Evolutionary conservation across 1,139 yeast species (phyloP).

Genomic region (Petasospora fabianii): DNA sequence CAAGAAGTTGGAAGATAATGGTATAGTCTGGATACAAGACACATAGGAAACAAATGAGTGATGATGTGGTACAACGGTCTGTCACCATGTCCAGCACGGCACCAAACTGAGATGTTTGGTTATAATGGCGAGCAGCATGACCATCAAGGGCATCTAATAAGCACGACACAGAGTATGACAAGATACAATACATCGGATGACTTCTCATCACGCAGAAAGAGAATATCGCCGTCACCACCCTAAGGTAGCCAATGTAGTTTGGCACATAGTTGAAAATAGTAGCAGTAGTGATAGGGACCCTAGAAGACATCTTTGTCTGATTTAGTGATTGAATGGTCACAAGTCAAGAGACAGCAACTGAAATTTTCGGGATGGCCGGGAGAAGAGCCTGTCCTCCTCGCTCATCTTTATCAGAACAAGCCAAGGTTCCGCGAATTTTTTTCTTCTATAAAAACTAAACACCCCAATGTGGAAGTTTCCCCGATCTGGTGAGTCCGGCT

Average conservation of each 20-base stretch:
- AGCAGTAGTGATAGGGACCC: constrained; percentile 29
- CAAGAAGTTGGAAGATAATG: constrained; percentile 73
- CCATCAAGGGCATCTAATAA: constrained; percentile 96
- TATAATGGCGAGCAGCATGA: constrained; percentile 83
- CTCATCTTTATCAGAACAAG: no score
- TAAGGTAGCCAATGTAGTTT: constrained; percentile 81
- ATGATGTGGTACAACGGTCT: constrained; percentile 93
- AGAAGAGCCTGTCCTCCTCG: no score
- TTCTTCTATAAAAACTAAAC: no score
- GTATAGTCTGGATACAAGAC: constrained; percentile 68
- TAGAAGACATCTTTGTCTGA: background rate
- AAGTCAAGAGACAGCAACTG: no score
- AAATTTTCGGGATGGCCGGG: no score
- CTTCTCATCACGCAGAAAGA: constrained; percentile 79
- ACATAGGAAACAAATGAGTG: constrained; percentile 80
- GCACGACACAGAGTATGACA: constrained; percentile 83
- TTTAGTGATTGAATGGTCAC: background rate
- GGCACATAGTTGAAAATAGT: constrained; percentile 80
- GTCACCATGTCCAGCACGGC: constrained; percentile 99
- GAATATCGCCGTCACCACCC: constrained; percentile 76
- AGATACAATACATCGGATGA: constrained; percentile 75
- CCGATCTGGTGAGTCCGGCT: no score
- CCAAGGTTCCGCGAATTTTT: no score
- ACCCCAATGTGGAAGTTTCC: no score
- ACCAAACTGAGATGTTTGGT: constrained; percentile 90